These are phyloP conservation scores for Rhamnella rubrinervis DNA, from an alignment of 331 rosid species.

Conservation along the genomic window DNA sequence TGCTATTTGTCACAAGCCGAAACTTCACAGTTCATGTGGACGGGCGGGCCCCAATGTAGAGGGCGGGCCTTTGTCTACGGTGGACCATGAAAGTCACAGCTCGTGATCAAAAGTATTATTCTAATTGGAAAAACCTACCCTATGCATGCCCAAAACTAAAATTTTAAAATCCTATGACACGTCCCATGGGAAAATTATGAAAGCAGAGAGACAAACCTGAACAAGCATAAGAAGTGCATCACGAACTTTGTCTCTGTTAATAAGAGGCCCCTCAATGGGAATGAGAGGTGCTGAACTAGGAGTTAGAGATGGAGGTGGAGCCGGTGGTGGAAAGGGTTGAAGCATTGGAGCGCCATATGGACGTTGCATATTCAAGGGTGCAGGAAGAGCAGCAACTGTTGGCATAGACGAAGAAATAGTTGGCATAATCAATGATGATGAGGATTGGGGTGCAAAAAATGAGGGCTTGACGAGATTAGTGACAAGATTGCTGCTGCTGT, in stretches of 20 bases:
- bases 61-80: no score
- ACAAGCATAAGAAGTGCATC: constrained; percentile 52
- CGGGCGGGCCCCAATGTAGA: no score
- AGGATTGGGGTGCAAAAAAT: constrained; percentile 52
- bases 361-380: constrained; percentile 61
- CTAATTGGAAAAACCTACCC: no score
- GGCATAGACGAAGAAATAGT: constrained; percentile 52
- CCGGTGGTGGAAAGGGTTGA: constrained; percentile 88
- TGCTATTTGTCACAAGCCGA: no score
- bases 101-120: no score
- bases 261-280: constrained; percentile 26
- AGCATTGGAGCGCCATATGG: constrained; percentile 78
- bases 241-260: constrained; percentile 69
- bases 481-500: constrained; percentile 40
- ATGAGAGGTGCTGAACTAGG: constrained; percentile 46
- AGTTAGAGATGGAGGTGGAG: constrained; percentile 64
- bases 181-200: constrained; percentile 4
- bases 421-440: constrained; percentile 54
- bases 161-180: neutral
- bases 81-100: no score
- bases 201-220: constrained; percentile 55
- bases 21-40: no score
- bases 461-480: constrained; percentile 78
- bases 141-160: no score
- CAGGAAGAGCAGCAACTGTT: constrained; percentile 42